phyloP scores from a whole-genome alignment of 2,329 filamentous ascomycete genomes.

The Nemania sp. region DNA sequence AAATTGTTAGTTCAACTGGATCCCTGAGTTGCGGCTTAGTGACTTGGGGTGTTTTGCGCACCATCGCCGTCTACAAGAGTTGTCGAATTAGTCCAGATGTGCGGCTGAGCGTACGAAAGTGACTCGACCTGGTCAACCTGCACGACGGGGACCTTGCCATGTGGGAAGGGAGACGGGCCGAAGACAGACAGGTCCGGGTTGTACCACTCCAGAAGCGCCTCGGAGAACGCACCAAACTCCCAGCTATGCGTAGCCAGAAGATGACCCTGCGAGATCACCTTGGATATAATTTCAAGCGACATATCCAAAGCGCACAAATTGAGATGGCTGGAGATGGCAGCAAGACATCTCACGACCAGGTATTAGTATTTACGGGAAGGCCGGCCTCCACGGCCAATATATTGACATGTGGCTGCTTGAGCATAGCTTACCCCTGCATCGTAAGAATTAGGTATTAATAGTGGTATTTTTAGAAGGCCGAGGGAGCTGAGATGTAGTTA shows the following conservation, averaged over 20 bases:
- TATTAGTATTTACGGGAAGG: background rate
- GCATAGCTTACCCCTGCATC: background rate
- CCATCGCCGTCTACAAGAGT: conserved; percentile 46
- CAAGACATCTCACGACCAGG: background rate
- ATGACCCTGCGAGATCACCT: conserved; percentile 43
- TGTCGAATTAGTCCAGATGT: conserved; percentile 42
- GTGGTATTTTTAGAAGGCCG: too few species aligned
- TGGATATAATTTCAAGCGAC: conserved; percentile 41
- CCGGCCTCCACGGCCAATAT: background rate
- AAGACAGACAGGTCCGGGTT: conserved; percentile 45
- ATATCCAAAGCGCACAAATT: conserved; percentile 15
- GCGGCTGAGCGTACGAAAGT: conserved; percentile 44
- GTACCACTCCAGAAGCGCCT: conserved; percentile 47
- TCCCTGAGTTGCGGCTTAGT: background rate
- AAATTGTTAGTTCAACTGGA: conserved; percentile 20
- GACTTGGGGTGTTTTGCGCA: conserved; percentile 15
- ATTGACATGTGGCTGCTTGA: background rate
- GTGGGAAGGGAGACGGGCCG: conserved; percentile 47
- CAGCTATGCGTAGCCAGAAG: conserved; percentile 46
- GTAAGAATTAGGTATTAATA: background rate
- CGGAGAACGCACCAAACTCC: conserved; percentile 47
- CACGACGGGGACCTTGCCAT: conserved; percentile 52
- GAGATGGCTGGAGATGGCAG: background rate
- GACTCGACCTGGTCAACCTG: conserved; percentile 45
- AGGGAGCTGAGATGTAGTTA: too few species aligned